These are phyloP conservation scores for Hortiboletus flavorubellus DNA, from an alignment of 768 basidiomycete species.

Conservation along the genomic window DNA sequence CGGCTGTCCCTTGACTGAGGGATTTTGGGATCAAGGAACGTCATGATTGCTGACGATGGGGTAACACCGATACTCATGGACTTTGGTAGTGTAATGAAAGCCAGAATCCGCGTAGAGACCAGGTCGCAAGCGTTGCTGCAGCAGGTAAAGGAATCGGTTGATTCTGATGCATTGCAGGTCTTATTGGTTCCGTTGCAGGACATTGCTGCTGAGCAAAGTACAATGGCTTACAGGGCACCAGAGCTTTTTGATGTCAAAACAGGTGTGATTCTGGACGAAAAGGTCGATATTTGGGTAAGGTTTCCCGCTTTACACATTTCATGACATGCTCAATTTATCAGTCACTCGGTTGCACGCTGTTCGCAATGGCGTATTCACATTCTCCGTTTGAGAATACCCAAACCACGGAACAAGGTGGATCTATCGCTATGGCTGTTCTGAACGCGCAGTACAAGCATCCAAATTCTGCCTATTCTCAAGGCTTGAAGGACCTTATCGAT, in stretches of 20 bases:
- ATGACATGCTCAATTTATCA: slow-evolving; percentile 31
- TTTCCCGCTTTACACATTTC: background rate
- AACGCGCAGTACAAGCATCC: slow-evolving; percentile 94
- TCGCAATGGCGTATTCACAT: slow-evolving; percentile 90
- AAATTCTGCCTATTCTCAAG: slow-evolving; percentile 79
- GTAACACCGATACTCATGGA: slow-evolving; percentile 91
- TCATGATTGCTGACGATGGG: slow-evolving; percentile 96
- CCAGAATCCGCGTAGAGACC: slow-evolving; percentile 76
- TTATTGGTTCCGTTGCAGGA: slow-evolving; percentile 48
- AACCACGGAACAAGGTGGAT: slow-evolving; percentile 91
- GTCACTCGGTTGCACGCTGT: slow-evolving; percentile 96
- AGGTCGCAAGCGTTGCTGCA: slow-evolving; percentile 86
- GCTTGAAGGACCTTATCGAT: slow-evolving; percentile 78
- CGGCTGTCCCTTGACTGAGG: slow-evolving; percentile 3
- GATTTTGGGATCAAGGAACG: slow-evolving; percentile 54
- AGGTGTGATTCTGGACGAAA: slow-evolving; percentile 81
- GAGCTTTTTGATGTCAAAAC: slow-evolving; percentile 98
- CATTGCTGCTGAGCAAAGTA: slow-evolving; percentile 95
- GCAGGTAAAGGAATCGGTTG: slow-evolving; percentile 53
- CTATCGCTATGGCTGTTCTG: slow-evolving; percentile 96
- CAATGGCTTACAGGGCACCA: slow-evolving; percentile 97
- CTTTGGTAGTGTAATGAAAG: slow-evolving; percentile 89
- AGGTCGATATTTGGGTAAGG: slow-evolving; percentile 94
- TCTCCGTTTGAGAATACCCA: slow-evolving; percentile 95
- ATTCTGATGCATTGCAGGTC: background rate